phyloP scores from a whole-genome alignment of 768 basidiomycete species.

The Mycena kentingensis region DNA sequence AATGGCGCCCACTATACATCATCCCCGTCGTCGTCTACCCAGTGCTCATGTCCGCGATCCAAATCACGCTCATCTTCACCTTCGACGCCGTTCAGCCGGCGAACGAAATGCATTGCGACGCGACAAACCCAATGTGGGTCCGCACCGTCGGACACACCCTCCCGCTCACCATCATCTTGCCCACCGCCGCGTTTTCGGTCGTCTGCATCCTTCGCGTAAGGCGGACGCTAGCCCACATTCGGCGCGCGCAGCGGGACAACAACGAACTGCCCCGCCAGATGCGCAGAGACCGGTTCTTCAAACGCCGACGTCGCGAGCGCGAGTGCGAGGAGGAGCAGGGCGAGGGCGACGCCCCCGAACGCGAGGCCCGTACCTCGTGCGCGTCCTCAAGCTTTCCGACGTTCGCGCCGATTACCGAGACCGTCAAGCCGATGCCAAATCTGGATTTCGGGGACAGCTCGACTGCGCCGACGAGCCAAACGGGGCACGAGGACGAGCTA shows the following conservation, averaged over 20 bases:
- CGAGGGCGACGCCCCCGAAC: not conserved
- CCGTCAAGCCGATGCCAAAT: not conserved
- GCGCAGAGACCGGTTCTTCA: conserved; percentile 3
- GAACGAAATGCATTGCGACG: conserved; percentile 14
- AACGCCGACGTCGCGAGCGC: not conserved
- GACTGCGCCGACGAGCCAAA: not conserved
- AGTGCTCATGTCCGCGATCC: not conserved
- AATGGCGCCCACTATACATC: conserved; percentile 11
- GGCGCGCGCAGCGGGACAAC: conserved; percentile 4
- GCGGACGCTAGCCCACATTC: conserved; percentile 3
- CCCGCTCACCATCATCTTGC: not conserved
- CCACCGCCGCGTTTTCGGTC: not conserved
- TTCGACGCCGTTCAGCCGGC: conserved; percentile 12
- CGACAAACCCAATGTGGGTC: conserved; percentile 7
- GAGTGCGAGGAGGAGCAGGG: not conserved
- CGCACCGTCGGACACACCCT: not conserved
- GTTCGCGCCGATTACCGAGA: conserved; percentile 7
- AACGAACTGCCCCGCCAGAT: conserved; percentile 8
- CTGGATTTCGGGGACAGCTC: conserved; percentile 9
- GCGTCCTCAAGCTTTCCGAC: conserved; percentile 18
- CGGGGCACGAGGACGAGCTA: conserved; percentile 7
- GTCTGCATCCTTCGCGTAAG: not conserved
- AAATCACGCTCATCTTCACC: conserved; percentile 1
- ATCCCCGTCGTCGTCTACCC: conserved; percentile 10
- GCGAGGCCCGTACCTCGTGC: not conserved